phyloP scores from a whole-genome alignment of 768 basidiomycete species.

The Rhizopogon sp. region DNA sequence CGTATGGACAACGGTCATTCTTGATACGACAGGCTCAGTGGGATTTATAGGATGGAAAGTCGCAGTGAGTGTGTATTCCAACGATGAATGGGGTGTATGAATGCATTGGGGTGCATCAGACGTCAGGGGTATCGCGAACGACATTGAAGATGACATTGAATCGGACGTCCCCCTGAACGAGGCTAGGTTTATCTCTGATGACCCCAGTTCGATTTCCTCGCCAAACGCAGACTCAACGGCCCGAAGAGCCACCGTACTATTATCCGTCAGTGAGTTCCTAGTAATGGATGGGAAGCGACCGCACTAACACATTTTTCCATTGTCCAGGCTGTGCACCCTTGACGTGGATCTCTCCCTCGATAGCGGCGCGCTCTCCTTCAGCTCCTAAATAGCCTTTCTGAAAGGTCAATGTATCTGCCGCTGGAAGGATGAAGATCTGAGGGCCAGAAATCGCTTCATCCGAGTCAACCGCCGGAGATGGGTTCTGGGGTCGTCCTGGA shows the following conservation, averaged over 20 bases:
- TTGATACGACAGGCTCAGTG: slow-evolving; percentile 36
- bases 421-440: slow-evolving; percentile 74
- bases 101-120: slow-evolving; percentile 82
- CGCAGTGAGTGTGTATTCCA: slow-evolving; percentile 68
- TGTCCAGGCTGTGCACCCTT: slow-evolving; percentile 57
- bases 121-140: slow-evolving; percentile 79
- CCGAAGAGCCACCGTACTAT: slow-evolving; percentile 60
- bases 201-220: slow-evolving; percentile 61
- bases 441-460: slow-evolving; percentile 27
- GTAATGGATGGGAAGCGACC: slow-evolving; percentile 8
- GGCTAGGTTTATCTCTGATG: slow-evolving; percentile 52
- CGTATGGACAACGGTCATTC: slow-evolving; percentile 64
- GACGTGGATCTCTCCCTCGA: slow-evolving; percentile 85
- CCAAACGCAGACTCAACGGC: slow-evolving; percentile 61
- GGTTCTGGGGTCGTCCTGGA: slow-evolving; percentile 34
- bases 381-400: slow-evolving; percentile 85
- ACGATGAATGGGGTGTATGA: slow-evolving; percentile 67
- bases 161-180: slow-evolving; percentile 33
- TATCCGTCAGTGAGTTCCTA: slow-evolving; percentile 8
- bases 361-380: slow-evolving; percentile 74
- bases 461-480: slow-evolving; percentile 6
- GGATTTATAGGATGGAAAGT: slow-evolving; percentile 50
- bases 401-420: slow-evolving; percentile 66
- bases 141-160: slow-evolving; percentile 54
- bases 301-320: slow-evolving; percentile 70